Conservation (phyloP, 495 filamentous ascomycete genomes). For the Parmelia sp. region DNA sequence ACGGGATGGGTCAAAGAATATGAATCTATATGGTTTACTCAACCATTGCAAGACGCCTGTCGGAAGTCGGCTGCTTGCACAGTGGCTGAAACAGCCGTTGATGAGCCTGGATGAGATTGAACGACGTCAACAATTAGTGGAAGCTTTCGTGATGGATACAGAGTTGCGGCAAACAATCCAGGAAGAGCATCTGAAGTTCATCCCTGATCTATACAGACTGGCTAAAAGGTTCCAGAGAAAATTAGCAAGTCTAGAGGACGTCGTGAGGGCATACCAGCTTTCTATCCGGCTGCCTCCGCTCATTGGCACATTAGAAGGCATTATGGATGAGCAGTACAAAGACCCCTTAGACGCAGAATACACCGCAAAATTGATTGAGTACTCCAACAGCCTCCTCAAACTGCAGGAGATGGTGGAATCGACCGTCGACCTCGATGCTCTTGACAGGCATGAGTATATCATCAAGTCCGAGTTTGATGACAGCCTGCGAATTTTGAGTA, state of each 20-base stretch:
- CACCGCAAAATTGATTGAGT: constrained; percentile 69
- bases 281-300: constrained; percentile 87
- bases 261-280: constrained; percentile 91
- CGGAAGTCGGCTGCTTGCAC: constrained; percentile 80
- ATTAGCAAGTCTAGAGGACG: constrained; percentile 87
- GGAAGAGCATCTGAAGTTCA: constrained; percentile 88
- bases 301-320: constrained; percentile 76
- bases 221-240: constrained; percentile 91
- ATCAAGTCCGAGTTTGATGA: constrained; percentile 99
- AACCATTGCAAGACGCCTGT: constrained; percentile 98
- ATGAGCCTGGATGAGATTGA: constrained; percentile 90
- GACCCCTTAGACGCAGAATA: constrained; percentile 84
- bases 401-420: constrained; percentile 98
- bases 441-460: constrained; percentile 96
- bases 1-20: constrained; percentile 90
- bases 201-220: constrained; percentile 90
- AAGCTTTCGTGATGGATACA: constrained; percentile 89
- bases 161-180: constrained; percentile 96
- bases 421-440: constrained; percentile 89
- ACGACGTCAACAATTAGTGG: constrained; percentile 86
- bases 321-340: constrained; percentile 93
- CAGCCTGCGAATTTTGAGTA: constrained; percentile 75
- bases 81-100: constrained; percentile 97
- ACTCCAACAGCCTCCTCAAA: constrained; percentile 73
- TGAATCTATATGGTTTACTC: constrained; percentile 89